These are phyloP conservation scores for Dorcoceras hygrometricum DNA, from an alignment of 257 asterid species.

Conservation along the genomic window DNA sequence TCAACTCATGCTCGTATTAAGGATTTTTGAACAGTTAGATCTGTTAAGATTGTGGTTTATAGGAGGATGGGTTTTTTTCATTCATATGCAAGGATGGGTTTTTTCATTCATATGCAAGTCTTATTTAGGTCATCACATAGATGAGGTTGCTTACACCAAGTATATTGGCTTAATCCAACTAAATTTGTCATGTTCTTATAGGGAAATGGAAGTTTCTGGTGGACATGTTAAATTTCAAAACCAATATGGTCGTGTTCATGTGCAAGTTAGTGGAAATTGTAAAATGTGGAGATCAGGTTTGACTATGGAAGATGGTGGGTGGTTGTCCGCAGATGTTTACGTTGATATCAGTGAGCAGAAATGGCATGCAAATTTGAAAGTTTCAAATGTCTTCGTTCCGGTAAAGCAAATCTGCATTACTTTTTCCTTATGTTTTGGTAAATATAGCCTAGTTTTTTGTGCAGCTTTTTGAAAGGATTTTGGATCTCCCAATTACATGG, in stretches of 20 bases:
- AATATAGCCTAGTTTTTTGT: constrained; percentile 28
- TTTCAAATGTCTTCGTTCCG: constrained; percentile 88
- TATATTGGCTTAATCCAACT: constrained; percentile 20
- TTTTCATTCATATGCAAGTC: constrained; percentile 27
- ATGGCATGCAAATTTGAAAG: constrained; percentile 96
- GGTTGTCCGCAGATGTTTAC: constrained; percentile 94
- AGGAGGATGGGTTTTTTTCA: constrained; percentile 20
- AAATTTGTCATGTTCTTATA: constrained; percentile 38
- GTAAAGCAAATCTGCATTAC: constrained; percentile 42
- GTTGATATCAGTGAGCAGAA: constrained; percentile 87
- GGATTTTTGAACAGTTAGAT: constrained; percentile 12
- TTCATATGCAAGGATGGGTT: constrained; percentile 25
- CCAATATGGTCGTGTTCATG: constrained; percentile 81
- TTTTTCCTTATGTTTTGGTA: constrained; percentile 20
- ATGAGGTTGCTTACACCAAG: constrained; percentile 36
- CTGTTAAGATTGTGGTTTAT: constrained; percentile 2
- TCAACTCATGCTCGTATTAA: constrained; percentile 20
- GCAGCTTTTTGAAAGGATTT: constrained; percentile 93
- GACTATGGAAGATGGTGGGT: constrained; percentile 88
- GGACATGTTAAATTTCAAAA: constrained; percentile 84
- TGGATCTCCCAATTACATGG: constrained; percentile 96
- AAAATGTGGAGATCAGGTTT: constrained; percentile 87
- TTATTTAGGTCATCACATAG: constrained; percentile 26
- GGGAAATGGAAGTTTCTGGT: constrained; percentile 87
- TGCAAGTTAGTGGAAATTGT: constrained; percentile 85